These are phyloP conservation scores for Saccharomyces hybrid DNA, from an alignment of 1,139 yeast genomes.

Conservation along the genomic window DNA sequence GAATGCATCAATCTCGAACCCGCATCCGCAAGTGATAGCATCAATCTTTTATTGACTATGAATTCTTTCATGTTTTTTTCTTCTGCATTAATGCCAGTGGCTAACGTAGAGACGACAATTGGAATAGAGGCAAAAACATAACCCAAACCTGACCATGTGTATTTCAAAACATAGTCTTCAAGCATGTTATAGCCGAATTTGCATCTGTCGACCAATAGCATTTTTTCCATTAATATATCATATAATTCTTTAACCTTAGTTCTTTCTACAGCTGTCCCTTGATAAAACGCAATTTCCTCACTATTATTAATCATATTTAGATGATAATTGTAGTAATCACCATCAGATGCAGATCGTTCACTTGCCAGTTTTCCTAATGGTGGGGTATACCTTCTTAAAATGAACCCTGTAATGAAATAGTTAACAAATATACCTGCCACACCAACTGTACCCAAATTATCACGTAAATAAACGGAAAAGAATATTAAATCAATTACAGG, in stretches of 20 bases:
- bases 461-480: slow-evolving; percentile 76
- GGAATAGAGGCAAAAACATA: slow-evolving; percentile 86
- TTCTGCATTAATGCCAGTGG: slow-evolving; percentile 32
- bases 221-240: slow-evolving; percentile 47
- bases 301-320: slow-evolving; percentile 78
- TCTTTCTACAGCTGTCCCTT: slow-evolving; percentile 81
- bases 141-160: slow-evolving; percentile 93
- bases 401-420: slow-evolving; percentile 71
- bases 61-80: slow-evolving; percentile 75
- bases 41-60: slow-evolving; percentile 79
- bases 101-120: slow-evolving; percentile 46
- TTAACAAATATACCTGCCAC: slow-evolving; percentile 73
- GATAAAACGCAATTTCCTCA: slow-evolving; percentile 91
- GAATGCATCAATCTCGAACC: slow-evolving; percentile 96
- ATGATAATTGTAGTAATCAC: slow-evolving; percentile 82
- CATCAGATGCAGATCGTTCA: slow-evolving; percentile 70
- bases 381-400: slow-evolving; percentile 70
- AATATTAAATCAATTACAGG: slow-evolving; percentile 85
- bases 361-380: slow-evolving; percentile 77
- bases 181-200: slow-evolving; percentile 58
- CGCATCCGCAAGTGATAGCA: slow-evolving; percentile 90
- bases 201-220: slow-evolving; percentile 37
- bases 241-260: slow-evolving; percentile 56
- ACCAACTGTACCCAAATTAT: slow-evolving; percentile 79
- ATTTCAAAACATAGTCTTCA: slow-evolving; percentile 83